Conservation (phyloP, 2,329 filamentous ascomycete genomes). For the Alternaria tenuissima region DNA sequence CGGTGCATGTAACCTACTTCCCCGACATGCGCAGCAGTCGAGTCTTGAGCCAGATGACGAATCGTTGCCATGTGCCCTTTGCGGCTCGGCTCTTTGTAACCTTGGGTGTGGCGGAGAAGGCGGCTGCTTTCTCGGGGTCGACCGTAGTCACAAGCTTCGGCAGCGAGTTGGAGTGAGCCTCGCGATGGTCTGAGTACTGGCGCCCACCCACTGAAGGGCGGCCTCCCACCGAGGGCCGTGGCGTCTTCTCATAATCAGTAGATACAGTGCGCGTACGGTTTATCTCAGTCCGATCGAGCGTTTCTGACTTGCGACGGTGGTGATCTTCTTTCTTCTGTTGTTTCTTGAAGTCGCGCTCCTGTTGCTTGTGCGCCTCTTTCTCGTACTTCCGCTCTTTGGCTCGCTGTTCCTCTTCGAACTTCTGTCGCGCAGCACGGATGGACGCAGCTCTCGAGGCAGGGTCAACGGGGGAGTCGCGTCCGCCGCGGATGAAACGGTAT, state of each 20-base stretch:
- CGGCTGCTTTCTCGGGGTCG: conserved; percentile 41
- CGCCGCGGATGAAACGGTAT: conserved; percentile 60
- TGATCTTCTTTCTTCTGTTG: conserved; percentile 55
- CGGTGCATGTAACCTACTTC: conserved; percentile 12
- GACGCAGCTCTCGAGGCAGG: conserved; percentile 63
- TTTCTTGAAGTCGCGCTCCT: conserved; percentile 55
- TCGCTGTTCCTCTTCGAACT: conserved; percentile 67
- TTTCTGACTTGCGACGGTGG: conserved; percentile 53
- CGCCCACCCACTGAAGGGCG: conserved; percentile 45
- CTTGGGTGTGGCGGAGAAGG: conserved; percentile 31
- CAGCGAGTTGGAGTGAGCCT: conserved; percentile 46
- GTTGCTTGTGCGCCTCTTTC: conserved; percentile 59
- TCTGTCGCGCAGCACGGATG: conserved; percentile 64
- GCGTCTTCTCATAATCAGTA: conserved; percentile 43
- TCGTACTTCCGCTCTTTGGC: conserved; percentile 64
- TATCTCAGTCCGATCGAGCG: conserved; percentile 38
- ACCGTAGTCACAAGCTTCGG: conserved; percentile 44
- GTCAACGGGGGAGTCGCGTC: conserved; percentile 58
- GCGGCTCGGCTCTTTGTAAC: conserved; percentile 47
- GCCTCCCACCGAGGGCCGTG: conserved; percentile 43
- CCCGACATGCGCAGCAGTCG: conserved; percentile 60
- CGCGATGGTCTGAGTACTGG: conserved; percentile 50
- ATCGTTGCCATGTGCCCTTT: conserved; percentile 61
- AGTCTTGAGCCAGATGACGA: conserved; percentile 66
- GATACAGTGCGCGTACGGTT: conserved; percentile 42